These are phyloP conservation scores for Sphagnum fallax DNA, from an alignment of 228 moss, liverwort and hornwort species.

Conservation along the genomic window DNA sequence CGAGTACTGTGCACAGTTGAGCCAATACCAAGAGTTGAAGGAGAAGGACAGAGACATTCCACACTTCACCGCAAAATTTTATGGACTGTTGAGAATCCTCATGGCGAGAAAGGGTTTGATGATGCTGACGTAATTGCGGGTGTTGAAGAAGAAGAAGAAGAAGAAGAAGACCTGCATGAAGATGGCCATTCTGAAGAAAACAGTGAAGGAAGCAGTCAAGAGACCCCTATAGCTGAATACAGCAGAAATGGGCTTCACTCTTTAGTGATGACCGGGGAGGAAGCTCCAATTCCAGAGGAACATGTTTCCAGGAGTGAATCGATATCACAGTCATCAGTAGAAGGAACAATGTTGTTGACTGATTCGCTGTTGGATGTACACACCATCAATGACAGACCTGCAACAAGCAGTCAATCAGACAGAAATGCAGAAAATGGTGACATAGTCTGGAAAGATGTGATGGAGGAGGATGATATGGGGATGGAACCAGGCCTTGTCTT, in stretches of 20 bases:
- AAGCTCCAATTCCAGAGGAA: too few species aligned
- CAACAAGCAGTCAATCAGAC: too few species aligned
- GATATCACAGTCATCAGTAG: too few species aligned
- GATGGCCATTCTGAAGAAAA: not conserved
- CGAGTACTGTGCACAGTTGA: constrained; percentile 62
- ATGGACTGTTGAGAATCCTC: constrained; percentile 63
- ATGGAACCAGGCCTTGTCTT: constrained; percentile 76
- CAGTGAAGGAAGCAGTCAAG: too few species aligned
- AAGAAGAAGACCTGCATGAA: constrained; percentile 8
- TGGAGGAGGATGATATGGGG: constrained; percentile 79
- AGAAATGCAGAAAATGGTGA: not conserved
- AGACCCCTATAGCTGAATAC: too few species aligned
- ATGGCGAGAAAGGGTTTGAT: constrained; percentile 37
- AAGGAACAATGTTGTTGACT: too few species aligned
- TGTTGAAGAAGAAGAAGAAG: constrained; percentile 4
- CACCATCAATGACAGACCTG: too few species aligned
- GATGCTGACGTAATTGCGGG: constrained; percentile 23
- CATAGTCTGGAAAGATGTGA: constrained; percentile 54
- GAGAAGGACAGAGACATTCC: constrained; percentile 16
- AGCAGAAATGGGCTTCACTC: too few species aligned
- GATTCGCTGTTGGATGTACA: too few species aligned
- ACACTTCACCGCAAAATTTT: constrained; percentile 58
- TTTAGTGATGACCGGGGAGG: too few species aligned
- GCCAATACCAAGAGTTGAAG: constrained; percentile 32
- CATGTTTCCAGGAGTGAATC: too few species aligned